Evolutionary conservation across 768 basidiomycete genomes (phyloP).

Genomic region (Coprinellus aureogranulatus): DNA sequence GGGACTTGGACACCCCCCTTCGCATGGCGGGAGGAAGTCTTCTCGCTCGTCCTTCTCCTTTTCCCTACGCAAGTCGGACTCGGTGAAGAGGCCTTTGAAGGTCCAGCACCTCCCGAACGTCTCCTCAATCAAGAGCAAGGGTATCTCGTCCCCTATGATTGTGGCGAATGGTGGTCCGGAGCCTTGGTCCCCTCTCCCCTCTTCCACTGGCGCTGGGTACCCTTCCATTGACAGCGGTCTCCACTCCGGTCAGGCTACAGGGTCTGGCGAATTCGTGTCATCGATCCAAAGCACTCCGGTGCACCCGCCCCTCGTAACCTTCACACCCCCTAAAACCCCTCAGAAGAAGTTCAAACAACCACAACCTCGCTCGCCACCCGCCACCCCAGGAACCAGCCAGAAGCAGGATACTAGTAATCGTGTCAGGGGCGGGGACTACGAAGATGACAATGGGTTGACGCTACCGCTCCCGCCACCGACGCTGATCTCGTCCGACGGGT

Average conservation of each 20-base stretch:
- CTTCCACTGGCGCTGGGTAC: too few relatives aligned
- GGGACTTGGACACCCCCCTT: not conserved
- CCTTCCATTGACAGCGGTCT: not conserved
- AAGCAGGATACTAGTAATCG: not conserved
- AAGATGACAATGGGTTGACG: not conserved
- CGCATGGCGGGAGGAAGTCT: too few relatives aligned
- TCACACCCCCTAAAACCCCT: not conserved
- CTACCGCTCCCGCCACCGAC: not conserved
- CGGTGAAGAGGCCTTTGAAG: not conserved
- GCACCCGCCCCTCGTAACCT: constrained; percentile 1
- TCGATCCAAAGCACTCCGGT: not conserved
- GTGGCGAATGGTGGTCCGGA: constrained; percentile 8
- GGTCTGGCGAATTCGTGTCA: too few relatives aligned
- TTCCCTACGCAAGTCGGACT: not conserved
- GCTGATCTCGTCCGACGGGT: not conserved
- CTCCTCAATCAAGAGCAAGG: not conserved
- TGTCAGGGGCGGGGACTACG: not conserved
- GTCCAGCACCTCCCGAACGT: constrained; percentile 5
- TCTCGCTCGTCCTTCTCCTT: not conserved
- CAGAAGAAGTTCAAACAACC: constrained; percentile 1
- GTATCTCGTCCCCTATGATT: constrained; percentile 5
- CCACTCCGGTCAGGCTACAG: too few relatives aligned
- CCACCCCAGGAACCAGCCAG: not conserved
- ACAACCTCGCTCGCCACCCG: not conserved
- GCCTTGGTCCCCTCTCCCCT: constrained; percentile 4